Percentiles rank a stretch among this genome's conserved stretches.
Evolutionary conservation across 331 rosid genomes (phyloP).

Genomic region (Dryas integrifolia): DNA sequence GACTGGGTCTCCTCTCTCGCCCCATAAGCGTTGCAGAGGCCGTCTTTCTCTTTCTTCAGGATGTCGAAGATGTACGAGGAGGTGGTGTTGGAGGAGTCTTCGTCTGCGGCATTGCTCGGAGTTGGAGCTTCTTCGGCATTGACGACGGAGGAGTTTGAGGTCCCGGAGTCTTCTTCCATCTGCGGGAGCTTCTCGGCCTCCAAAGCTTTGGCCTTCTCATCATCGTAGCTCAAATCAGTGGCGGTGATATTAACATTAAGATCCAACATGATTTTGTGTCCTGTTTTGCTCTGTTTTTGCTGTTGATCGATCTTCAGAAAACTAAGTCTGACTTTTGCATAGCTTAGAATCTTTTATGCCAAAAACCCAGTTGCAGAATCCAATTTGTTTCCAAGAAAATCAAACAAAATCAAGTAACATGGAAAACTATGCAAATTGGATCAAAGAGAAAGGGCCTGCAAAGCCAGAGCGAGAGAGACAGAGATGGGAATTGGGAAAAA

Average conservation of each 20-base stretch:
- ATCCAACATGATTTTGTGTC: constrained; percentile 40
- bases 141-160: constrained; percentile 46
- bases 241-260: constrained; percentile 36
- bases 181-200: constrained; percentile 20
- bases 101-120: constrained; percentile 24
- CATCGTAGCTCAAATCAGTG: constrained; percentile 2
- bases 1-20: constrained; percentile 7
- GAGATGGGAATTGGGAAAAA: not conserved
- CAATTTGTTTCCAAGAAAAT: not conserved
- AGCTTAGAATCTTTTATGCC: not conserved
- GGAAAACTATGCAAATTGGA: too few relatives aligned
- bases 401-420: constrained; percentile 14
- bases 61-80: constrained; percentile 47
- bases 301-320: not conserved
- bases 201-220: constrained; percentile 10
- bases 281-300: not conserved
- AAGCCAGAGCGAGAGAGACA: constrained; percentile 16
- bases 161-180: constrained; percentile 39
- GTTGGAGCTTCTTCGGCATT: constrained; percentile 38
- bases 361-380: not conserved
- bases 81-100: constrained; percentile 25
- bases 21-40: not conserved
- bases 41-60: constrained; percentile 26
- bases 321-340: not conserved
- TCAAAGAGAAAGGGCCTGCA: too few relatives aligned